phyloP scores from a whole-genome alignment of 371 early-diverging fungal genomes.

The Chytridiales sp. region DNA sequence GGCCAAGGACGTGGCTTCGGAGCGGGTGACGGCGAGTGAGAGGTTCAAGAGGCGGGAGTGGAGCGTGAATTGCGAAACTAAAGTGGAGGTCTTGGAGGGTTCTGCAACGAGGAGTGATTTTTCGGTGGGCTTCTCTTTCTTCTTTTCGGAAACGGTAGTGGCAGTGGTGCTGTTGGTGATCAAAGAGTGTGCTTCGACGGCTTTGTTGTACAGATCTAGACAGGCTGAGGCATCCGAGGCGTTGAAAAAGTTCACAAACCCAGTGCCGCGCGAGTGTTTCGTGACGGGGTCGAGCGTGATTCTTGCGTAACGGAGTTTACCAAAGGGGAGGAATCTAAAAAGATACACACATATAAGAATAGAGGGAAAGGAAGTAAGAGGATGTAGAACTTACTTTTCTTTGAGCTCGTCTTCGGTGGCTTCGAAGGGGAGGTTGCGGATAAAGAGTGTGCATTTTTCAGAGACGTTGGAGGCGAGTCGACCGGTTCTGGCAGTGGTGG shows the following conservation, averaged over 20 bases:
- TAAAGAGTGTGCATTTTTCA: slow-evolving; percentile 82
- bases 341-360: too few species aligned
- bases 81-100: slow-evolving; percentile 34
- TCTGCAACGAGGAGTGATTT: slow-evolving; percentile 47
- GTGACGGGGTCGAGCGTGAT: slow-evolving; percentile 81
- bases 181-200: slow-evolving; percentile 23
- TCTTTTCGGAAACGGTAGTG: slow-evolving; percentile 20
- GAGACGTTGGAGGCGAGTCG: slow-evolving; percentile 29
- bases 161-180: slow-evolving; percentile 32
- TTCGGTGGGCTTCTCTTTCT: slow-evolving; percentile 1
- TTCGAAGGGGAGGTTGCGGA: slow-evolving; percentile 89
- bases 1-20: slow-evolving; percentile 66
- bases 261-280: slow-evolving; percentile 85
- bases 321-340: slow-evolving; percentile 57
- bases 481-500: background rate
- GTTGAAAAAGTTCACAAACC: slow-evolving; percentile 84
- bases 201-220: slow-evolving; percentile 61
- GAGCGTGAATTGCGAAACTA: slow-evolving; percentile 57
- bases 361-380: background rate
- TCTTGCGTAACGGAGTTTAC: slow-evolving; percentile 77
- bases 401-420: slow-evolving; percentile 78
- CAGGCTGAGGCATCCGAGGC: slow-evolving; percentile 72
- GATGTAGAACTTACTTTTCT: slow-evolving; percentile 44
- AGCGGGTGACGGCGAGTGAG: slow-evolving; percentile 73
- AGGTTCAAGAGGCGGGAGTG: slow-evolving; percentile 82